These are phyloP conservation scores for Lecanicillium sp. DNA, from an alignment of 2,329 filamentous ascomycete species.

Conservation along the genomic window DNA sequence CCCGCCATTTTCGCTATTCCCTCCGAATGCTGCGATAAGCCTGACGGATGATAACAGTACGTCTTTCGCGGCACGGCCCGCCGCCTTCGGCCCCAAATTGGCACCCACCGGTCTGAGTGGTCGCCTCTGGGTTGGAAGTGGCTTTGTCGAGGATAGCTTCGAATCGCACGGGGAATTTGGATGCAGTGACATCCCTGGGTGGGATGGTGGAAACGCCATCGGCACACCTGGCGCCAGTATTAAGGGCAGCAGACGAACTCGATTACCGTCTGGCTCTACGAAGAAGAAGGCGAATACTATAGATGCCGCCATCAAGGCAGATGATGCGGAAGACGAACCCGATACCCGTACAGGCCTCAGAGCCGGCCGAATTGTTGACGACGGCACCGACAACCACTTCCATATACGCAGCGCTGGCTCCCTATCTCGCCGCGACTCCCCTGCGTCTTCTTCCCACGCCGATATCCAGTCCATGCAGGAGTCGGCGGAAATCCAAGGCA, in stretches of 20 bases:
- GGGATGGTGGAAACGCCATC: slow-evolving; percentile 54
- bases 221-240: slow-evolving; percentile 15
- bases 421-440: slow-evolving; percentile 26
- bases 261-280: background rate
- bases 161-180: slow-evolving; percentile 77
- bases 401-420: slow-evolving; percentile 42
- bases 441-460: slow-evolving; percentile 53
- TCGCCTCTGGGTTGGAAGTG: slow-evolving; percentile 87
- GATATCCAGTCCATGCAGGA: slow-evolving; percentile 91
- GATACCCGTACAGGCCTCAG: slow-evolving; percentile 12
- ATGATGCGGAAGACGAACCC: background rate
- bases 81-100: slow-evolving; percentile 80
- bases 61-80: slow-evolving; percentile 87
- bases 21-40: slow-evolving; percentile 90
- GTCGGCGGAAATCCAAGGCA: slow-evolving; percentile 84
- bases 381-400: slow-evolving; percentile 81
- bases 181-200: slow-evolving; percentile 89
- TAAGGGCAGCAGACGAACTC: background rate
- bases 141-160: slow-evolving; percentile 74
- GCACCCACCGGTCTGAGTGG: slow-evolving; percentile 73
- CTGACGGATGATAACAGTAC: slow-evolving; percentile 97
- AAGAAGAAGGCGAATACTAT: background rate
- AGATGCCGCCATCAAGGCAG: background rate
- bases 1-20: slow-evolving; percentile 79
- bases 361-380: slow-evolving; percentile 32